These are phyloP conservation scores for Amphibolis antarctica DNA, from an alignment of 106 monocot genomes.

Conservation along the genomic window DNA sequence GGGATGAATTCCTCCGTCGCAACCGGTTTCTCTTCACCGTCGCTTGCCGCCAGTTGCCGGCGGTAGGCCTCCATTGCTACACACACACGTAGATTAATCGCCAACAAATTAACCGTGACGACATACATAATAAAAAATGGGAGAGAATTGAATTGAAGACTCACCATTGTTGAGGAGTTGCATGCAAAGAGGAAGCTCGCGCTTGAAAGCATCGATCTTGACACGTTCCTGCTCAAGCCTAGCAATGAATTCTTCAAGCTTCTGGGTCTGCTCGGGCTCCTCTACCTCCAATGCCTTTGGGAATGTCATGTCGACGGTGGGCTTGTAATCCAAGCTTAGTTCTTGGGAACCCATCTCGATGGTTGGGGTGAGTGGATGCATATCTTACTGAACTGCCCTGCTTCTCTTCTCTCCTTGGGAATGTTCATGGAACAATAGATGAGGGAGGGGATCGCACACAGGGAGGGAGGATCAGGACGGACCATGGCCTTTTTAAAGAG, in stretches of 20 bases:
- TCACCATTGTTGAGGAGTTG: slow-evolving; percentile 16
- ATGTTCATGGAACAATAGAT: slow-evolving; percentile 6
- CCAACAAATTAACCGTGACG: too few species aligned
- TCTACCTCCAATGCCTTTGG: not conserved
- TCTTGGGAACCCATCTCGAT: slow-evolving; percentile 17
- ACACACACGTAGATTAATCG: not conserved
- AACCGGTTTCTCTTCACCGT: slow-evolving; percentile 29
- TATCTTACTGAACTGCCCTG: not conserved
- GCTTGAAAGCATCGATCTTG: slow-evolving; percentile 21
- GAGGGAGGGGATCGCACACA: not conserved
- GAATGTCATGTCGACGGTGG: slow-evolving; percentile 17
- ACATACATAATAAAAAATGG: not conserved
- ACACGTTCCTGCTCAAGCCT: slow-evolving; percentile 13
- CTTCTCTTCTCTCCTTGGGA: not conserved
- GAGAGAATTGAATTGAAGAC: not conserved
- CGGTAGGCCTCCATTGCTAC: slow-evolving; percentile 63
- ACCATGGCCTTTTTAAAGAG: slow-evolving; percentile 10
- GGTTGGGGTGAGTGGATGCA: not conserved
- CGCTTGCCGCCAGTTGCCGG: slow-evolving; percentile 39
- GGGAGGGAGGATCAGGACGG: slow-evolving; percentile 16
- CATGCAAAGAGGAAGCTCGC: slow-evolving; percentile 24
- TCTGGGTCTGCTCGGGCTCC: slow-evolving; percentile 8
- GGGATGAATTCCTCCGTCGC: slow-evolving; percentile 84
- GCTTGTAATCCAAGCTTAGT: slow-evolving; percentile 70
- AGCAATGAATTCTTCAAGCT: slow-evolving; percentile 12